These are phyloP conservation scores for Neurospora hispaniola DNA, from an alignment of 495 filamentous ascomycete species.

Conservation along the genomic window DNA sequence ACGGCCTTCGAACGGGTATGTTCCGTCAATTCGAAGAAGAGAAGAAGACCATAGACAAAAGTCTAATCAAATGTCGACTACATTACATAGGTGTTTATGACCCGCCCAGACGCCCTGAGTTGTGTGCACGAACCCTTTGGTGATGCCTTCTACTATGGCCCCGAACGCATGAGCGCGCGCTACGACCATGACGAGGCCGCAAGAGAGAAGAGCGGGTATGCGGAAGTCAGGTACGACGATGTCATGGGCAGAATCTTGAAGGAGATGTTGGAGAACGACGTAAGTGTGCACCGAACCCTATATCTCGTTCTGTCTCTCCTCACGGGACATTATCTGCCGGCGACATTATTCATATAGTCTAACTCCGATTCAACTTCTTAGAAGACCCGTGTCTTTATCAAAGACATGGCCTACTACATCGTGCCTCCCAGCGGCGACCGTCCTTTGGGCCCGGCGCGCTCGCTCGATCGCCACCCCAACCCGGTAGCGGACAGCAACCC, in stretches of 20 bases:
- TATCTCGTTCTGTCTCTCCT: not conserved
- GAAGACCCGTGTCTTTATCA: constrained; percentile 90
- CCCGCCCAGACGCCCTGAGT: constrained; percentile 61
- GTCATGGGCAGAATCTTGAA: constrained; percentile 61
- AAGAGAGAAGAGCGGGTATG: constrained; percentile 64
- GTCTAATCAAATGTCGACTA: not conserved
- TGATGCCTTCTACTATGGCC: constrained; percentile 91
- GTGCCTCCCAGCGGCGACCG: constrained; percentile 54
- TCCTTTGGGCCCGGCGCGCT: constrained; percentile 12
- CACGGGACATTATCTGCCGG: not conserved
- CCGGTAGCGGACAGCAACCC: constrained; percentile 68
- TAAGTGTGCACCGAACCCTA: constrained; percentile 7
- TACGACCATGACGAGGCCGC: constrained; percentile 63
- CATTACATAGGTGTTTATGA: constrained; percentile 79
- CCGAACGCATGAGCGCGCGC: constrained; percentile 68
- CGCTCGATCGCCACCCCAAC: not conserved
- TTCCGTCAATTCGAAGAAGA: constrained; percentile 1
- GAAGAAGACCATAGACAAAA: not conserved
- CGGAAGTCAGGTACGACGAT: constrained; percentile 60
- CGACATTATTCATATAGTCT: not conserved
- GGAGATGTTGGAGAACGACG: constrained; percentile 43
- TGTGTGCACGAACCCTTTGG: constrained; percentile 95
- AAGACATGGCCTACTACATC: constrained; percentile 89
- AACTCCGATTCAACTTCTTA: constrained; percentile 13
- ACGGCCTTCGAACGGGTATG: constrained; percentile 89